phyloP scores from a whole-genome alignment of 768 basidiomycete genomes.

The Paxillus rubicundulus region DNA sequence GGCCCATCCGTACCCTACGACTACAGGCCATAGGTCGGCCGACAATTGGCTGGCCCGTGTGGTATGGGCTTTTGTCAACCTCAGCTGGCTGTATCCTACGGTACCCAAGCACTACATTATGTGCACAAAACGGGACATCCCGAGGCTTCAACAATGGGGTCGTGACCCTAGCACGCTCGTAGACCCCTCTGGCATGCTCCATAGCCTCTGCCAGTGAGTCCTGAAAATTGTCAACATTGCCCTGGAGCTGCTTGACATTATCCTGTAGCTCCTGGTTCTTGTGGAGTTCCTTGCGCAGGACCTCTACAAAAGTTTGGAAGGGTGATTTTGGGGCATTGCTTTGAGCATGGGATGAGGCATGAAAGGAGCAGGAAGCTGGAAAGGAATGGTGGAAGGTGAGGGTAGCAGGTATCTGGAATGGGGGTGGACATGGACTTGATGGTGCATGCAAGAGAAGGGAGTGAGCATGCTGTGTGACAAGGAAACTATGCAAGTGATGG shows the following conservation, averaged over 20 bases:
- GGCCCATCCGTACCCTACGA: too few species aligned
- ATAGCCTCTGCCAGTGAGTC: conserved; percentile 81
- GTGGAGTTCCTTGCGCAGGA: conserved; percentile 84
- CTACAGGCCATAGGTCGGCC: too few species aligned
- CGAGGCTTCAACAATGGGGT: too few species aligned
- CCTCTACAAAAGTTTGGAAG: conserved; percentile 94
- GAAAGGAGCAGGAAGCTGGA: conserved; percentile 42
- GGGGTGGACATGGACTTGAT: conserved; percentile 15
- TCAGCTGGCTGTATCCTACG: too few species aligned
- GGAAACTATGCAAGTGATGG: conserved; percentile 43
- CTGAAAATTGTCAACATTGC: conserved; percentile 95
- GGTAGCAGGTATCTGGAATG: conserved; percentile 30
- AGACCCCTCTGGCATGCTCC: conserved; percentile 86
- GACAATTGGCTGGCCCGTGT: too few species aligned
- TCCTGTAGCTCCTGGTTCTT: conserved; percentile 96
- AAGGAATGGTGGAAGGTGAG: conserved; percentile 6
- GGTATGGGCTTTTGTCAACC: too few species aligned
- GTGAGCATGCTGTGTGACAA: conserved; percentile 28
- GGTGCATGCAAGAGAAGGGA: conserved; percentile 14
- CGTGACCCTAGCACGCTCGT: conserved; percentile 86
- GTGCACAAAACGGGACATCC: too few species aligned
- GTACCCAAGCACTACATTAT: too few species aligned
- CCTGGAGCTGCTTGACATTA: conserved; percentile 95
- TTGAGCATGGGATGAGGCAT: conserved; percentile 59
- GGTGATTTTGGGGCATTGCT: conserved; percentile 84